phyloP scores from a whole-genome alignment of 2,329 filamentous ascomycete genomes.

The Cercospora canescens region DNA sequence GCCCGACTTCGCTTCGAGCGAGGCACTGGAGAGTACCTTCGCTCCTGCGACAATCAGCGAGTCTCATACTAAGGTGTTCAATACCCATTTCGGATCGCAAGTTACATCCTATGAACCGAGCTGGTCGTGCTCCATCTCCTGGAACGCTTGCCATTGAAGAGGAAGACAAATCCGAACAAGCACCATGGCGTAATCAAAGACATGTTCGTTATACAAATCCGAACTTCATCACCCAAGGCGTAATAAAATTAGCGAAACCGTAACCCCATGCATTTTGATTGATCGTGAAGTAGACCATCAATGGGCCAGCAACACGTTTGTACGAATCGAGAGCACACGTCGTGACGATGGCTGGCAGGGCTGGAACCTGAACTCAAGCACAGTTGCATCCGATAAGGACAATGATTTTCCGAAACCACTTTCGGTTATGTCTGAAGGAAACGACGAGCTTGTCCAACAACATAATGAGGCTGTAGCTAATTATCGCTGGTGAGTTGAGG shows the following conservation, averaged over 20 bases:
- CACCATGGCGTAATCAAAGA: neutral
- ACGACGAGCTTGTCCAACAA: slow-evolving; percentile 58
- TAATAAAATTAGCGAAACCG: slow-evolving; percentile 48
- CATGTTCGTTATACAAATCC: slow-evolving; percentile 47
- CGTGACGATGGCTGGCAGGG: slow-evolving; percentile 59
- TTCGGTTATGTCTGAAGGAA: slow-evolving; percentile 39
- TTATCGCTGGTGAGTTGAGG: slow-evolving; percentile 54
- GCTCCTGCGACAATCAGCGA: no score
- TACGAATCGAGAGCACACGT: slow-evolving; percentile 65
- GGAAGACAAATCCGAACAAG: neutral
- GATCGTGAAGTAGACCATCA: slow-evolving; percentile 63
- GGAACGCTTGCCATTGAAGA: neutral
- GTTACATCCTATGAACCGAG: neutral
- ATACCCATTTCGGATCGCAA: neutral
- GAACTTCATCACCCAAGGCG: slow-evolving; percentile 48
- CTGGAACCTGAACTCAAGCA: slow-evolving; percentile 60
- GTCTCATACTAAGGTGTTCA: no score
- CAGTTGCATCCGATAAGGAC: slow-evolving; percentile 60
- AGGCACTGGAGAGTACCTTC: no score
- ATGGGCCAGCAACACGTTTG: slow-evolving; percentile 60
- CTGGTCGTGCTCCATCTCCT: neutral
- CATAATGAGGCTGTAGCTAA: slow-evolving; percentile 57
- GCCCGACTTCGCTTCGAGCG: neutral
- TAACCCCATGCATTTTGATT: slow-evolving; percentile 67
- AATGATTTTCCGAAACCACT: slow-evolving; percentile 55